phyloP scores from a whole-genome alignment of 179 eudicot species.

The Spinacia oleracea region DNA sequence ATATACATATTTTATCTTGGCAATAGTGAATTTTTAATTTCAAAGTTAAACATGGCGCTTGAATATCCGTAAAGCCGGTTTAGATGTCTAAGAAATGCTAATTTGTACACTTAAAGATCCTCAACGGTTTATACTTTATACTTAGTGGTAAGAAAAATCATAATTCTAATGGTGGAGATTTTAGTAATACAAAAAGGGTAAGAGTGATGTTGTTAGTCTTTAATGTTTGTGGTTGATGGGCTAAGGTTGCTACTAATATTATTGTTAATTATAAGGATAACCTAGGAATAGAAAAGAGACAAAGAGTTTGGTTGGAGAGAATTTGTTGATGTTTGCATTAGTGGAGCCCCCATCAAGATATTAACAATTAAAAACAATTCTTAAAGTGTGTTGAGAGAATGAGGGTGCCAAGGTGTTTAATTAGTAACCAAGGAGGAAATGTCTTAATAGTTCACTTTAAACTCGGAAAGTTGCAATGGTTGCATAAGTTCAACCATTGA shows the following conservation, averaged over 20 bases:
- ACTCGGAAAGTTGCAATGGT: too few species aligned
- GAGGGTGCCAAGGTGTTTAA: too few species aligned
- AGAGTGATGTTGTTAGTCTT: constrained; percentile 16
- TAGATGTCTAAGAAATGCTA: neutral
- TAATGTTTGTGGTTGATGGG: constrained; percentile 26
- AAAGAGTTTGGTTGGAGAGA: constrained; percentile 16
- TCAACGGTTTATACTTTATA: neutral
- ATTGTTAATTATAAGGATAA: neutral
- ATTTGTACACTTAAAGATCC: neutral
- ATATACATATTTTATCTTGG: too few species aligned
- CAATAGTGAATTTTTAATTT: neutral
- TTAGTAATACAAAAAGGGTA: neutral
- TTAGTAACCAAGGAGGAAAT: too few species aligned
- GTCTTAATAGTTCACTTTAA: neutral
- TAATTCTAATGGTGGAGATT: neutral
- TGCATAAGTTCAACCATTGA: neutral
- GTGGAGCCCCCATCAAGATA: constrained; percentile 3
- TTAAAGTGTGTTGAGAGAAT: neutral
- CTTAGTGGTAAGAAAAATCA: neutral
- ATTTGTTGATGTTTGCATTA: constrained; percentile 3
- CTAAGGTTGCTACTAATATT: neutral
- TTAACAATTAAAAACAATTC: neutral
- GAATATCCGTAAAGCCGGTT: constrained; percentile 15
- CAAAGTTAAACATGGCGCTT: neutral
- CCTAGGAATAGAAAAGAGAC: constrained; percentile 25